Conservation (phyloP, 345 rosid genomes). For the Iberis pinnata region DNA sequence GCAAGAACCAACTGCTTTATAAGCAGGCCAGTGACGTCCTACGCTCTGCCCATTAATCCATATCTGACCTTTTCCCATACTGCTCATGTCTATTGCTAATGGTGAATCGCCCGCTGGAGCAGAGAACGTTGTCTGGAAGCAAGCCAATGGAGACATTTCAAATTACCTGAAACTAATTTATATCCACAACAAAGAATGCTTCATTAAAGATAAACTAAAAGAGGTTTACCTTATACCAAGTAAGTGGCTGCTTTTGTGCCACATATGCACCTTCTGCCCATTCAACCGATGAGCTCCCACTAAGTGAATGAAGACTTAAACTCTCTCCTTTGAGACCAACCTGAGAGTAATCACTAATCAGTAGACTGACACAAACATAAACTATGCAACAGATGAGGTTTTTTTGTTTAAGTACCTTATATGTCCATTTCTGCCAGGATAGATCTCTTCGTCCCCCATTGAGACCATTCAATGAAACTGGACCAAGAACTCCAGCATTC, state of each 20-base stretch:
- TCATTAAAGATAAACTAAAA: constrained; percentile 4
- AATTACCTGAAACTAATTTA: neutral
- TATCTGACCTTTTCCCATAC: constrained; percentile 97
- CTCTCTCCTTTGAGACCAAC: constrained; percentile 95
- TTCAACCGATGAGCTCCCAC: constrained; percentile 81
- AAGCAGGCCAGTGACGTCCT: constrained; percentile 96
- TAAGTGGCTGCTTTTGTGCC: constrained; percentile 72
- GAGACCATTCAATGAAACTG: constrained; percentile 70
- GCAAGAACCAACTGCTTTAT: constrained; percentile 72
- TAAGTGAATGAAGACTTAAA: constrained; percentile 76
- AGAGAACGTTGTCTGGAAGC: constrained; percentile 65
- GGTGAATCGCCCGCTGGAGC: constrained; percentile 85
- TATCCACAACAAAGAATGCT: neutral
- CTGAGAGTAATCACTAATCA: constrained; percentile 33
- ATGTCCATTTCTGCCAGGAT: constrained; percentile 97
- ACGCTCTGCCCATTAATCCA: constrained; percentile 91
- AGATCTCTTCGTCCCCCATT: constrained; percentile 74
- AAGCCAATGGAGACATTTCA: constrained; percentile 14
- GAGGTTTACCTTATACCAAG: constrained; percentile 80
- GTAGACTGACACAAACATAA: neutral
- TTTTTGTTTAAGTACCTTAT: constrained; percentile 49
- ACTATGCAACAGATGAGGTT: neutral
- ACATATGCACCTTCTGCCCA: constrained; percentile 82
- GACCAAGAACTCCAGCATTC: constrained; percentile 96
- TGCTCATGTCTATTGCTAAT: constrained; percentile 80